Evolutionary conservation across 2,329 filamentous ascomycete species (phyloP), one percentile per base, ranked within the genome.

Genomic region (Coniochaeta hoffmannii): DNA sequence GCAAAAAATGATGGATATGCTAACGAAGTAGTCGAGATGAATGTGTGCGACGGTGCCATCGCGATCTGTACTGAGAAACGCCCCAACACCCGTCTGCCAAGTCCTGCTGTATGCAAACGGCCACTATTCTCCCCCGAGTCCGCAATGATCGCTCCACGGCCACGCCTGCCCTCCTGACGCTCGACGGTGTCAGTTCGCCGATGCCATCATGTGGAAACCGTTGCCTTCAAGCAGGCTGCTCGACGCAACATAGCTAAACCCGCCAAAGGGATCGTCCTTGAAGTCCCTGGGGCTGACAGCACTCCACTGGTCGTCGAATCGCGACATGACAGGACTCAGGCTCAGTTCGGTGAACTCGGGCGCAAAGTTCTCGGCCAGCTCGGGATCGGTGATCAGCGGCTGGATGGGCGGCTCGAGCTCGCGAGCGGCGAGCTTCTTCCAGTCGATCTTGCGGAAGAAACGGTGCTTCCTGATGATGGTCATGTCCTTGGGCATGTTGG

Each of bases 391-490:
- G 66, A 99, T 93, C 65, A 97, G 79, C 15, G 94, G 94, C 67
- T 88, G 84, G 64, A 99, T 97, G 0, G 94, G 94, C 1, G 94
- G 89, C 63, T 89, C 87, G 50, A 96, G 63, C 71, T 97, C 90
- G 34, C 93, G 82, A 28, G 82, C 84, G 59, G 88, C 90, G 14
- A 99, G 81, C 64, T 86, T 87, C 72, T 85, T 87, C 94, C 94
- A 99, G 73, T 99, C 87, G 65, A 99, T 95, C 75, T 90, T 94
- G 66, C 89, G 85, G 81, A 99, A 99, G 78, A 99, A 99, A 10
- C 94, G 85, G 68, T 99, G 94, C 60, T 86, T 86, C 78, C 96
- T 96, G 73, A 99, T 88, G 0, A 80, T 86, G 55, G 82, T 78
- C 52, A 99, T 75, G 62, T 99, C 94, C 72, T 92, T 93, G 44